Evolutionary conservation across 345 rosid species (phyloP), one percentile per base, ranked within the genome.

Genomic region (Euphorbia lathyris): DNA sequence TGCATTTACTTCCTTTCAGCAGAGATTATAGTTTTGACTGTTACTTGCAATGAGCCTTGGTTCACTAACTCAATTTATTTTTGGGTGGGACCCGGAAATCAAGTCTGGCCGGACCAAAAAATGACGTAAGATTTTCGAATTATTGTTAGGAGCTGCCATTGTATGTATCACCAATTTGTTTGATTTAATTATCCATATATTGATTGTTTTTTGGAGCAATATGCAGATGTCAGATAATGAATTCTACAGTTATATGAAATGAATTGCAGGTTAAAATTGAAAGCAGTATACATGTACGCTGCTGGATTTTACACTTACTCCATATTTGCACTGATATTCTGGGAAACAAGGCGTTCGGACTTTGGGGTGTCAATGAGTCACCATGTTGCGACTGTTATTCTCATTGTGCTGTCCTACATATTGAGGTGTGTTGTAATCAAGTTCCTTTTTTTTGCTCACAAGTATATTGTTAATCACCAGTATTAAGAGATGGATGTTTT

Each of bases 281-380:
- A 88, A 77, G 94, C 84, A 7, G 13, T 85, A 38, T 96, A 96
- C 65, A 87, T 96, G 98, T 96, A 79, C 82, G 83, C 88, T 71
- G 97, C 96, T 76, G 99, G 99, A 55, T 96, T 96, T 78, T 96
- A 96, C 82, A 75, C 93, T 1, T 96, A 96, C 86, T 96, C 99
- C 42, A 90, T 96, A 69, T 89, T 92, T 76, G 99, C 99, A 62
- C 80, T 96, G 79, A 79, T 96, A 13, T 96, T 90, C 76, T 96
- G 99, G 99, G 99, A 96, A 80, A 96, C 99, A 71, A 88, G 98
- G 80, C 88, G 99, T n/a, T 89, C 97, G 13, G 99, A 96, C 79
- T 96, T 96, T 61, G 97, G 98, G 25, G 98, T 96, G 76, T 96
- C 98, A 0, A 96, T 96, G 98, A 75, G 93, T 63, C 99, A 96